Conservation (phyloP, 2,329 filamentous ascomycete species). For the Aurifilum marmelostoma region DNA sequence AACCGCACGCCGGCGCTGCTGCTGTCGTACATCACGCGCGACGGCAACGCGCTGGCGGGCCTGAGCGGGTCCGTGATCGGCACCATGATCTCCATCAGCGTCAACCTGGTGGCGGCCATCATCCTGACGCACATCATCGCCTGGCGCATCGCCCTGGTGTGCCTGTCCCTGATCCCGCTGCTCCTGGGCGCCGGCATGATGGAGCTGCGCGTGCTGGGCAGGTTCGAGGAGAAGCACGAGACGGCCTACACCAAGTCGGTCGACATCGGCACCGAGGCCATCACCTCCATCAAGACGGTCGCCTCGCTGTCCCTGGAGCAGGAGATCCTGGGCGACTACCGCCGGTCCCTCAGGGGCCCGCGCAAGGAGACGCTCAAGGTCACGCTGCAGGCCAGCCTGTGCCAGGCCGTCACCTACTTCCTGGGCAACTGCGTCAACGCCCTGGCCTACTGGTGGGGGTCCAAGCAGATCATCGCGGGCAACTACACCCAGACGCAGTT, state of each 20-base stretch:
- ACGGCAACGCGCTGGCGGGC: conserved; percentile 67
- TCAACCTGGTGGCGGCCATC: conserved; percentile 71
- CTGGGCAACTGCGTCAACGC: conserved; percentile 38
- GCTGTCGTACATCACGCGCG: conserved; percentile 69
- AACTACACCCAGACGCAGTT: conserved; percentile 58
- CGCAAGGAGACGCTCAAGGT: conserved; percentile 51
- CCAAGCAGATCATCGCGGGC: conserved; percentile 58
- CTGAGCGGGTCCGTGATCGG: conserved; percentile 73
- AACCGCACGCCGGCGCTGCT: conserved; percentile 64
- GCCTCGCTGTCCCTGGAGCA: conserved; percentile 58
- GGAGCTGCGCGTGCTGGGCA: conserved; percentile 64
- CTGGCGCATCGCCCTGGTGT: conserved; percentile 77
- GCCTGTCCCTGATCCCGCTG: conserved; percentile 68
- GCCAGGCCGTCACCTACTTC: conserved; percentile 28
- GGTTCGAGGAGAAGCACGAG: conserved; percentile 65
- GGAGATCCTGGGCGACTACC: conserved; percentile 57
- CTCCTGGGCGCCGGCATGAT: conserved; percentile 71
- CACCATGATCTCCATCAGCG: conserved; percentile 66
- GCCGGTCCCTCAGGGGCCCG: conserved; percentile 51
- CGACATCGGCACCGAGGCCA: conserved; percentile 68
- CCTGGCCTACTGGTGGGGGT: conserved; percentile 65
- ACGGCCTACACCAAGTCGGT: conserved; percentile 67
- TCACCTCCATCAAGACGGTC: conserved; percentile 67
- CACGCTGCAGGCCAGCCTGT: conserved; percentile 26
- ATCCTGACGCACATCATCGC: conserved; percentile 71